phyloP scores from a whole-genome alignment of 2,329 filamentous ascomycete species.

The Zelopaecilomyces penicillatus region DNA sequence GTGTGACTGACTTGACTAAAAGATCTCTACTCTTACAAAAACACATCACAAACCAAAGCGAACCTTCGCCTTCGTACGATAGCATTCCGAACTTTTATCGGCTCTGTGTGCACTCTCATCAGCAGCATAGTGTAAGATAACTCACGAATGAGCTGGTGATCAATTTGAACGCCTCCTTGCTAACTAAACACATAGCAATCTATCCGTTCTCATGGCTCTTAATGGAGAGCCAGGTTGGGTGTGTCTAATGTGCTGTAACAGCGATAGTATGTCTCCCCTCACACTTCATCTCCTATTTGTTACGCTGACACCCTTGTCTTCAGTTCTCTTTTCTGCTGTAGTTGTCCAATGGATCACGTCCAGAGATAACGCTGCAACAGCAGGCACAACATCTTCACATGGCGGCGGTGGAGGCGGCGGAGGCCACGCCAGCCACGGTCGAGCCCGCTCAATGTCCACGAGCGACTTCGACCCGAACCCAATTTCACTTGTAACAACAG shows the following conservation, averaged over 20 bases:
- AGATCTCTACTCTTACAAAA: conserved; percentile 49
- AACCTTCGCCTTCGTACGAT: conserved; percentile 40
- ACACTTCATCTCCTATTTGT: background rate
- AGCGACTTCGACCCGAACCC: conserved; percentile 9
- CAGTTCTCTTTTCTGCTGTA: conserved; percentile 52
- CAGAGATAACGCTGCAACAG: conserved; percentile 32
- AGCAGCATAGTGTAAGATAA: conserved; percentile 47
- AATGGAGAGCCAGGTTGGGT: conserved; percentile 57
- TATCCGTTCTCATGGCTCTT: conserved; percentile 49
- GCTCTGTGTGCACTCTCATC: conserved; percentile 46
- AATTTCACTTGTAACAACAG: conserved; percentile 17
- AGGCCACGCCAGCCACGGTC: conserved; percentile 6
- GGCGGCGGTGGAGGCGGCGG: conserved; percentile 7
- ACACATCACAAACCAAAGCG: conserved; percentile 31
- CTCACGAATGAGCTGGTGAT: background rate
- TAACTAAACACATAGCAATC: conserved; percentile 35
- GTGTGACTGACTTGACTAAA: no score
- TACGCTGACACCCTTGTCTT: conserved; percentile 1
- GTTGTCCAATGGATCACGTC: conserved; percentile 55
- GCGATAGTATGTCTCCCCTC: conserved; percentile 40
- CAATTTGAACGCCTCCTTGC: background rate
- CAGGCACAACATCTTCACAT: conserved; percentile 13
- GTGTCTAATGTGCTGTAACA: conserved; percentile 57
- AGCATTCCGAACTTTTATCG: conserved; percentile 51
- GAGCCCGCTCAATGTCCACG: conserved; percentile 3